phyloP scores from a whole-genome alignment of 176 grass and related monocot species.

The Musa itinerans region DNA sequence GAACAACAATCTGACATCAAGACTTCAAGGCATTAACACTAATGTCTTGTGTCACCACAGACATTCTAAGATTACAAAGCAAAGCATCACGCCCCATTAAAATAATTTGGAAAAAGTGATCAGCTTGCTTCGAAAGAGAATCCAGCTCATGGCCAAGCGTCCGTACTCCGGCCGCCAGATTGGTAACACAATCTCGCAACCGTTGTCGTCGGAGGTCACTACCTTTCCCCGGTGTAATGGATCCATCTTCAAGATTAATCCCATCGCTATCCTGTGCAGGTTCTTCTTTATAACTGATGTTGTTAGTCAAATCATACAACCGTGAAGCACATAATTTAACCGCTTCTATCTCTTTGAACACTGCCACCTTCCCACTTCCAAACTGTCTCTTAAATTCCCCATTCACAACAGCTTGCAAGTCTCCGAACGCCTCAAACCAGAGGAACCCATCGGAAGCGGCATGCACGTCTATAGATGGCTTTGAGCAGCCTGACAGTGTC shows the following conservation, averaged over 20 bases:
- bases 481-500: constrained; percentile 34
- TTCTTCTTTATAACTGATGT: constrained; percentile 21
- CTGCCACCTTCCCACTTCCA: constrained; percentile 21
- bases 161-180: constrained; percentile 27
- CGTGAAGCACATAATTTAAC: constrained; percentile 41
- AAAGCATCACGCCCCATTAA: constrained; percentile 66
- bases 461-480: constrained; percentile 39
- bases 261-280: constrained; percentile 18
- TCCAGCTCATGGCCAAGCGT: constrained; percentile 35
- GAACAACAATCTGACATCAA: too few relatives aligned
- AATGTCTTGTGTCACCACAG: neutral
- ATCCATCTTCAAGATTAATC: constrained; percentile 22
- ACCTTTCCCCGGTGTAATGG: neutral
- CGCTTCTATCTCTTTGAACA: constrained; percentile 57
- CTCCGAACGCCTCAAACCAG: constrained; percentile 57
- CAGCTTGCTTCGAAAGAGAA: constrained; percentile 38
- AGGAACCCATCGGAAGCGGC: constrained; percentile 65
- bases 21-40: too few relatives aligned
- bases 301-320: constrained; percentile 28
- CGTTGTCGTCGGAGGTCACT: constrained; percentile 14
- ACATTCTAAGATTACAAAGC: constrained; percentile 69
- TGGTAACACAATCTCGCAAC: constrained; percentile 34
- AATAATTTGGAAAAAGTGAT: constrained; percentile 65
- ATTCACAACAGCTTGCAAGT: constrained; percentile 36
- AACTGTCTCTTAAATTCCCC: constrained; percentile 31